phyloP scores from a whole-genome alignment of 495 filamentous ascomycete genomes.

The Aspergillus steynii region DNA sequence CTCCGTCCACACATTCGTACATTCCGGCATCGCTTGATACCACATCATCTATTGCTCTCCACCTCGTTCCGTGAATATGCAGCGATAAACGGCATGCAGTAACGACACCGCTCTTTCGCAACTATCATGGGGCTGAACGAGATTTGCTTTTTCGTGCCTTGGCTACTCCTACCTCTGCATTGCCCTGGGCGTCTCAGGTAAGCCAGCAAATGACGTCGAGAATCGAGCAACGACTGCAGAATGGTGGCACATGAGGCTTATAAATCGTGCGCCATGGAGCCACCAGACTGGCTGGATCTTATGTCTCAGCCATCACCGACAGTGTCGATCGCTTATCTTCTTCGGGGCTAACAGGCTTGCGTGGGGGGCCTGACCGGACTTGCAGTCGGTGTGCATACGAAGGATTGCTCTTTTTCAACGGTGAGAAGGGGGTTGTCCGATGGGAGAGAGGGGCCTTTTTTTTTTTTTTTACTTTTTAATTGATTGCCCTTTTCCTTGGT shows the following conservation, averaged over 20 bases:
- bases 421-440: background rate
- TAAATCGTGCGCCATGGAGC: background rate
- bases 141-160: background rate
- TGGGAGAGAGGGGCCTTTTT: background rate
- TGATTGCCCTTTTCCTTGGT: background rate
- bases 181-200: background rate
- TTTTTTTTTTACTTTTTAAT: background rate
- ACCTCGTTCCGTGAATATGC: background rate
- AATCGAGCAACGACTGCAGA: constrained; percentile 1
- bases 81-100: background rate
- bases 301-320: constrained; percentile 13
- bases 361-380: background rate
- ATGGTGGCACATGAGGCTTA: background rate
- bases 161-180: background rate
- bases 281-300: background rate
- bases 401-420: background rate
- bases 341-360: background rate
- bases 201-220: background rate
- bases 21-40: background rate
- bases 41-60: background rate
- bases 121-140: background rate
- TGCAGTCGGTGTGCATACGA: background rate
- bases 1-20: background rate
- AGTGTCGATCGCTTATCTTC: constrained; percentile 5
- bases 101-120: constrained; percentile 20